Base-by-base conservation (phyloP, 2,329 filamentous ascomycete species). In the Davidsoniella virescens region DNA sequence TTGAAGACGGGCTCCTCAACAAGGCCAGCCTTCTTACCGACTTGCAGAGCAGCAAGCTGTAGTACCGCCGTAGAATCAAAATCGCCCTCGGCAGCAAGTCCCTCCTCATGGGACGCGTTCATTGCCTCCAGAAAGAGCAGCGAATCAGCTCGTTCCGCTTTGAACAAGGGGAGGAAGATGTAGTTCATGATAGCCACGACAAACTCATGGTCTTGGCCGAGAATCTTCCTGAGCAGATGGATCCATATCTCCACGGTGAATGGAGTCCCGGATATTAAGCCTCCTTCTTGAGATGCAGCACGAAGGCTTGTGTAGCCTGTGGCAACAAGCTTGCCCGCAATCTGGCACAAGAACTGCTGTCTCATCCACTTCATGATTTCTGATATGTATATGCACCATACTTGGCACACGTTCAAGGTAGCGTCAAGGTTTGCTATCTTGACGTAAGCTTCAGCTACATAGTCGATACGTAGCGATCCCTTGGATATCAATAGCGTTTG, bases 11-110 rank as follows among this genome's bases (percentile, higher is more conserved):
- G 76, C 57, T 85, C 82, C 52, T 81, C 78, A 1, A 86, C 76
- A 16, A 85, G 64, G 1, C 81, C 81, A 37, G 73, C 67, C 58
- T 82, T 82, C 62, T 85, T 86, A 12, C 79, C 82, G 14, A 78
- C 72, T 55, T 85, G 80, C 41, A 87, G 66, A n/a, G 79, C 73
- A 42, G 80, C 72, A 40, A 87, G 69, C 55, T 79, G 75, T 8
- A 86, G 63, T 41, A 79, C 66, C 0, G 75, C 71, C 47, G 76
- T 70, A 12, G 69, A 64, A 49, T 76, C 69, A 23, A 75, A 62
- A 17, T 70, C 67, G 49, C 67, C 63, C 33, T 41, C 49, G n/a
- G 43, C 37, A 17, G 45, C 41, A 4, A 51, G 37, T 61, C 65
- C 42, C 64, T 64, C 39, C 68, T 67, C 54, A 64, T 69, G 50